Base-by-base conservation (phyloP, 2,329 filamentous ascomycete genomes). In the Pestalotiopsis sp. region DNA sequence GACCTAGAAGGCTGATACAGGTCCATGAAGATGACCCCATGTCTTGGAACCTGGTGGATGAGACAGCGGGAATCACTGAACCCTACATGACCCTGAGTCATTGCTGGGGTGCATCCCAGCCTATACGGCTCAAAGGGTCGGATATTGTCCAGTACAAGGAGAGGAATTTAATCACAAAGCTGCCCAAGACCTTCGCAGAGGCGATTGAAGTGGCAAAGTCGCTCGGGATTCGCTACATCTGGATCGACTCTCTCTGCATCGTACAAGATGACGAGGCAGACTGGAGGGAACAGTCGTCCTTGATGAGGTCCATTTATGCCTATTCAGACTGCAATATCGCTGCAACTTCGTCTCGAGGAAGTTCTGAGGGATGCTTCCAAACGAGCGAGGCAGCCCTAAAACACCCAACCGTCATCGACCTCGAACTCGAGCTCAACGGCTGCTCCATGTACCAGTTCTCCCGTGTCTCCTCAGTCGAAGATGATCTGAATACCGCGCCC, bases 231-330 rank as follows among this genome's bases (percentile, higher is more conserved):
- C 14, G 25, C 4, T 70, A 68, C 14, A 62, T 68, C 1, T 70
- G 69, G 67, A 68, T 70, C 17, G 69, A 70, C 59, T 68, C 69
- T 12, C 41, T 70, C 2, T 70, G 69, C 57, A 68, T 70, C 6
- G 57, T 68, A 4, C 69, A 70, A 23, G 59, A 70, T 49, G 58
- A 36, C 4, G 5, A 5, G 1, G 59, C 64, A 3, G 69, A 70
- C 23, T 68, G 67, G 67, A 45, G 11, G 13, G n/a, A 58, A 11
- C 45, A 69, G 41, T 31, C 68, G 4, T 5, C 57, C 5, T 39
- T 58, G 25, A 69, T 67, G 68, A 64, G 57, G 13, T 31, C 39
- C 2, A 38, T 69, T 11, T 69, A 69, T 11, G 27, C 31, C 27
- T 62, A 69, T 65, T 52, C 68, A 2, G 23, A 59, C 12, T 59